Evolutionary conservation across 2,329 filamentous ascomycete species (phyloP).

Genomic region (Drechslera avenae): DNA sequence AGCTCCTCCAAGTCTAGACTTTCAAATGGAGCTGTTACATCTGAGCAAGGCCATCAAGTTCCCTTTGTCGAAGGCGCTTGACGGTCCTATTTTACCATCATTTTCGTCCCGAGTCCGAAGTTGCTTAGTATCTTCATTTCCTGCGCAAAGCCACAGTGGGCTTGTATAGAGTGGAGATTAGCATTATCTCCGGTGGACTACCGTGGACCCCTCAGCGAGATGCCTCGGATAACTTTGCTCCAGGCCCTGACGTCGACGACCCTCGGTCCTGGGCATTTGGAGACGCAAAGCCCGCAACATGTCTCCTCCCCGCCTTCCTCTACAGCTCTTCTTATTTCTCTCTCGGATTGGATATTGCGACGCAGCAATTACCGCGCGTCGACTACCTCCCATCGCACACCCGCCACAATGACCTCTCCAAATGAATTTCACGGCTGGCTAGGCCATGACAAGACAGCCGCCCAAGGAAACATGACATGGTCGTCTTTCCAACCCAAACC

Average conservation of each 20-base stretch:
- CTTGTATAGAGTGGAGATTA: too few relatives aligned
- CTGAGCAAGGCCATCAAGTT: not conserved
- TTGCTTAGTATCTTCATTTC: too few relatives aligned
- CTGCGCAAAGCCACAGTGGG: too few relatives aligned
- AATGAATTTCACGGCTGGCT: slow-evolving; percentile 64
- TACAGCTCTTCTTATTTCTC: not conserved
- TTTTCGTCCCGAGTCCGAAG: not conserved
- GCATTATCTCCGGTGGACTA: not conserved
- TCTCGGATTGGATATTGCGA: not conserved
- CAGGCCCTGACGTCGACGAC: slow-evolving; percentile 14
- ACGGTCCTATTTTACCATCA: not conserved
- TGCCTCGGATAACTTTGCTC: slow-evolving; percentile 23
- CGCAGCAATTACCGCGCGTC: not conserved
- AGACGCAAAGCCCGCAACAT: not conserved
- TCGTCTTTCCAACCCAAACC: slow-evolving; percentile 54
- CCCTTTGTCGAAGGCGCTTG: not conserved
- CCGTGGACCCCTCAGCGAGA: slow-evolving; percentile 18
- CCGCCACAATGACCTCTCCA: slow-evolving; percentile 31
- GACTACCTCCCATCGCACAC: not conserved
- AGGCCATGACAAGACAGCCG: slow-evolving; percentile 56
- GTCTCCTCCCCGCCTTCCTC: too few relatives aligned
- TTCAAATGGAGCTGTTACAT: too few relatives aligned
- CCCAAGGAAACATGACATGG: slow-evolving; percentile 62
- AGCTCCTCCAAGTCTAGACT: not conserved
- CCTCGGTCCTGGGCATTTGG: slow-evolving; percentile 11